Evolutionary conservation across 2,329 filamentous ascomycete genomes (phyloP).

Genomic region (Trichoderma sp.): DNA sequence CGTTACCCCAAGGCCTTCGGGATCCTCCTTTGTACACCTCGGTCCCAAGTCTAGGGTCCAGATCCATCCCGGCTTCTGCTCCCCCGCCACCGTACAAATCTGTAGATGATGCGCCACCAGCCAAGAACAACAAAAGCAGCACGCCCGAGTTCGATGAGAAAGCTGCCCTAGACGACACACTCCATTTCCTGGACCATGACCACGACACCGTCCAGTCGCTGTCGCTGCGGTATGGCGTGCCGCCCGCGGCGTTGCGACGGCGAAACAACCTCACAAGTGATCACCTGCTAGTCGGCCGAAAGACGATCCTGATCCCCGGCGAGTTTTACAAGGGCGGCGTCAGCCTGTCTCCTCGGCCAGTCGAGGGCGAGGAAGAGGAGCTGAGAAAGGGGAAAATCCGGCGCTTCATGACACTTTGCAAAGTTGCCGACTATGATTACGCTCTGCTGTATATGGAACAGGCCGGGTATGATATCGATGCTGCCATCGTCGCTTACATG

Average conservation of each 20-base stretch:
- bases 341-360: conserved; percentile 65
- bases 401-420: conserved; percentile 76
- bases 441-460: conserved; percentile 74
- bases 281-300: conserved; percentile 66
- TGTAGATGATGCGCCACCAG: conserved; percentile 20
- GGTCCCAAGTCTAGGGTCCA: conserved; percentile 31
- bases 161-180: conserved; percentile 55
- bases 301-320: conserved; percentile 69
- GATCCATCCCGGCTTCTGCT: conserved; percentile 26
- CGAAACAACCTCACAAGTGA: conserved; percentile 71
- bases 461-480: conserved; percentile 62
- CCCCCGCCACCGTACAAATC: conserved; percentile 42
- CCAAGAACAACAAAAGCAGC: conserved; percentile 31
- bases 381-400: conserved; percentile 67
- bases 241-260: conserved; percentile 58
- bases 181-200: conserved; percentile 73
- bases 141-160: conserved; percentile 31
- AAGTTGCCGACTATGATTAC: conserved; percentile 73
- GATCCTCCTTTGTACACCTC: conserved; percentile 65
- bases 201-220: conserved; percentile 67
- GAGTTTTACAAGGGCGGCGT: conserved; percentile 65
- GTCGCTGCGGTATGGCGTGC: conserved; percentile 69
- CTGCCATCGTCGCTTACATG: conserved; percentile 61
- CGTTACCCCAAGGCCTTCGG: conserved; percentile 60
- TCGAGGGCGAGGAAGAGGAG: conserved; percentile 75